Evolutionary conservation across 2,329 filamentous ascomycete species (phyloP).

Genomic region (Colletotrichum tamarilloi): DNA sequence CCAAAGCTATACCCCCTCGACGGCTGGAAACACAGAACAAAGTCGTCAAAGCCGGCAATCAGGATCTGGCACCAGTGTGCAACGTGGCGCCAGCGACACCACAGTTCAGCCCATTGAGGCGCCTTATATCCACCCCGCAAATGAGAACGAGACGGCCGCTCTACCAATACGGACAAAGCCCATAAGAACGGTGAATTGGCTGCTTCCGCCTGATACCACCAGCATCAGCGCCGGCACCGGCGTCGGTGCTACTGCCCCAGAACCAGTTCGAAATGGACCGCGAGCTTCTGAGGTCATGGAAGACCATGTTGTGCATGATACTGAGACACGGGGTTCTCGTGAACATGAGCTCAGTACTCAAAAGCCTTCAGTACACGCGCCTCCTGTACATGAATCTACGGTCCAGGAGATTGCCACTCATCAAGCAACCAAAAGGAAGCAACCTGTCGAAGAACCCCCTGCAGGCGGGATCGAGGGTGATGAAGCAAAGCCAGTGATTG

Average conservation of each 20-base stretch:
- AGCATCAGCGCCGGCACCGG: not conserved
- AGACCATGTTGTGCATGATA: not conserved
- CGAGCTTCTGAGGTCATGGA: not conserved
- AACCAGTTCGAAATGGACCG: not conserved
- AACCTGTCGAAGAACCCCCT: not conserved
- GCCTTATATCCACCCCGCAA: not conserved
- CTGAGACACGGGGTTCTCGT: not conserved
- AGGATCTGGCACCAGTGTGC: slow-evolving; percentile 26
- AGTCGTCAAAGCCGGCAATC: slow-evolving; percentile 47
- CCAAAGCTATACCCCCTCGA: slow-evolving; percentile 30
- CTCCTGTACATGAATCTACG: not conserved
- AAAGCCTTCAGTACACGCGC: not conserved
- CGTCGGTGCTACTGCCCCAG: not conserved
- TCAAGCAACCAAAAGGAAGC: not conserved
- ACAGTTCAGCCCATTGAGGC: slow-evolving; percentile 38
- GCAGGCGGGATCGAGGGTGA: not conserved
- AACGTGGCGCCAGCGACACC: slow-evolving; percentile 41
- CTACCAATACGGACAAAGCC: slow-evolving; percentile 7
- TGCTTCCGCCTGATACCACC: slow-evolving; percentile 16
- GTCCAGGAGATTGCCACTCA: not conserved
- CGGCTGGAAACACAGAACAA: slow-evolving; percentile 21
- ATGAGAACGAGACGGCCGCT: not conserved
- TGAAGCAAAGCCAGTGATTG: not conserved
- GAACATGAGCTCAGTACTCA: not conserved
- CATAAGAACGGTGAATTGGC: slow-evolving; percentile 22